Evolutionary conservation across 2,329 filamentous ascomycete genomes (phyloP).

Genomic region (Drechslera avenae): DNA sequence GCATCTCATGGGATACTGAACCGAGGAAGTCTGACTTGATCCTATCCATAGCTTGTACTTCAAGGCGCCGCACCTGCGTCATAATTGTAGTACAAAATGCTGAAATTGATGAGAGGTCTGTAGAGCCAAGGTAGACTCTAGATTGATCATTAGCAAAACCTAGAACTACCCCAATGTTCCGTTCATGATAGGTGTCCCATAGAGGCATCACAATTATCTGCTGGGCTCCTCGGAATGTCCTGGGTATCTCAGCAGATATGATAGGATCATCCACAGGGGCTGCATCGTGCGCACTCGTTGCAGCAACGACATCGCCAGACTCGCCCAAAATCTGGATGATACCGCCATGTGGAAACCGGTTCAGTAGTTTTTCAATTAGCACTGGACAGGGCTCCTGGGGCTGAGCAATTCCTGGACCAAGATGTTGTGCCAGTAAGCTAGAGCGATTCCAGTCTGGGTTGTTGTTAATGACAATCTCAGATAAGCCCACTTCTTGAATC

Average conservation of each 20-base stretch:
- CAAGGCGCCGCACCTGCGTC: constrained; percentile 12
- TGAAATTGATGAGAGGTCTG: constrained; percentile 10
- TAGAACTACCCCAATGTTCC: constrained; percentile 9
- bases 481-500: constrained; percentile 7
- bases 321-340: constrained; percentile 5
- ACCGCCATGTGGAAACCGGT: constrained; percentile 6
- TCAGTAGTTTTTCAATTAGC: not conserved
- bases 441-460: constrained; percentile 13
- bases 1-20: constrained; percentile 13
- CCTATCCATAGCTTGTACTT: constrained; percentile 13
- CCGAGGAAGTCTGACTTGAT: constrained; percentile 14
- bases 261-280: not conserved
- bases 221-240: not conserved
- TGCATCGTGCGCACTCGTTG: constrained; percentile 2
- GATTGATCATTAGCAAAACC: constrained; percentile 10
- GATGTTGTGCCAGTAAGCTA: constrained; percentile 6
- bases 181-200: constrained; percentile 11
- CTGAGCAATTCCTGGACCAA: not conserved
- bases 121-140: constrained; percentile 8
- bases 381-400: not conserved
- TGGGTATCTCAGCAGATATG: constrained; percentile 3
- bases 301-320: constrained; percentile 4
- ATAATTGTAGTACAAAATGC: constrained; percentile 13
- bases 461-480: constrained; percentile 1
- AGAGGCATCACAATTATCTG: constrained; percentile 11